Conservation (phyloP, 768 basidiomycete genomes). For the Gelatoporia subvermispora region DNA sequence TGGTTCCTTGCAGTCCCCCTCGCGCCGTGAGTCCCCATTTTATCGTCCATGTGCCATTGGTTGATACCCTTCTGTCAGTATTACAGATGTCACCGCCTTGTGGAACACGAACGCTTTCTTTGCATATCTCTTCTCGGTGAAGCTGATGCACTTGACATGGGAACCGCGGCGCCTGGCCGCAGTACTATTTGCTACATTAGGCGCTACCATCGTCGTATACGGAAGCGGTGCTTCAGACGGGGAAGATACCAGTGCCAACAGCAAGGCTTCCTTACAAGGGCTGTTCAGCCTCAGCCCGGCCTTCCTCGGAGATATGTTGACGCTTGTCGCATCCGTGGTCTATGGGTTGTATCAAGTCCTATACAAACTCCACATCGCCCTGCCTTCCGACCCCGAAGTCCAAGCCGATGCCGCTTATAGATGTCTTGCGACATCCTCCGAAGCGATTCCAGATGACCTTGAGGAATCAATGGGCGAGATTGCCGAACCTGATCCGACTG, state of each 20-base stretch:
- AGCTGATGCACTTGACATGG: conserved; percentile 60
- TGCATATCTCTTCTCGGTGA: conserved; percentile 82
- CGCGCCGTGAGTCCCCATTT: conserved; percentile 53
- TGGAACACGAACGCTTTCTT: conserved; percentile 93
- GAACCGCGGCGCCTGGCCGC: conserved; percentile 59
- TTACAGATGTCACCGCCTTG: conserved; percentile 74
- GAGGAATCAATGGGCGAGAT: conserved; percentile 17
- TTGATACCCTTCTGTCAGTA: conserved; percentile 32
- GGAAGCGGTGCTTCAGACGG: conserved; percentile 32
- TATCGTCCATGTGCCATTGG: conserved; percentile 1
- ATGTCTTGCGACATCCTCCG: conserved; percentile 36
- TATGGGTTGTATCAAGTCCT: conserved; percentile 81
- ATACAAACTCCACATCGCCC: conserved; percentile 75
- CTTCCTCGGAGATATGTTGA: conserved; percentile 57
- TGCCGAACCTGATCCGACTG: conserved; percentile 4
- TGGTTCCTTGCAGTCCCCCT: conserved; percentile 74
- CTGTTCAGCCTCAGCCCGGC: conserved; percentile 28
- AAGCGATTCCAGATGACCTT: conserved; percentile 15
- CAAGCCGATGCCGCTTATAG: conserved; percentile 40
- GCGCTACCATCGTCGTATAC: conserved; percentile 79
- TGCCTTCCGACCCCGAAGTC: conserved; percentile 59
- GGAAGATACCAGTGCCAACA: conserved; percentile 4
- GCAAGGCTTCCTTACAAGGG: neutral
- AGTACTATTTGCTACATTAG: conserved; percentile 75
- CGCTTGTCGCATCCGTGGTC: conserved; percentile 63